A percentile compares a stretch with the other conserved stretches of the same genome.
phyloP scores from a whole-genome alignment of 2,329 filamentous ascomycete genomes.

The Ilyonectria mors-panacis region DNA sequence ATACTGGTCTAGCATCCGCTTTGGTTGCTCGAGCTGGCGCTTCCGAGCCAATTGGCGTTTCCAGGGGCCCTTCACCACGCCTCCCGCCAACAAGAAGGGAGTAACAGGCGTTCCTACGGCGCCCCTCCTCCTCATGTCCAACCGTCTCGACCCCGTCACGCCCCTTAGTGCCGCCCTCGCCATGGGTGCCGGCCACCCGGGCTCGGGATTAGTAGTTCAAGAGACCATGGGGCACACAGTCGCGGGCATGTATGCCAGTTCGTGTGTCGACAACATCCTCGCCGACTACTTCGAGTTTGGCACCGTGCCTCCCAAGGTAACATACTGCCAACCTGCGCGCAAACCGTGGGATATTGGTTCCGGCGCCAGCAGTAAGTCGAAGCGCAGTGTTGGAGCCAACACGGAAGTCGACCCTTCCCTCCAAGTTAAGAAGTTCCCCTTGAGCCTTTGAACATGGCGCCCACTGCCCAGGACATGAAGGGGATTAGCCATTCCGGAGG shows the following conservation, averaged over 20 bases:
- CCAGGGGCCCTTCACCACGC: background rate
- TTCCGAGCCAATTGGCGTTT: background rate
- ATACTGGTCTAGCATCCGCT: background rate
- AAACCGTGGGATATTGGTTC: background rate
- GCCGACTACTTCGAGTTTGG: conserved; percentile 6
- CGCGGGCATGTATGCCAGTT: background rate
- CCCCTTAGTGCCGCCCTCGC: background rate
- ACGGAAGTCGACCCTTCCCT: background rate
- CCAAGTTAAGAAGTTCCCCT: background rate
- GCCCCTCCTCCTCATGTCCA: background rate
- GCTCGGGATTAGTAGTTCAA: background rate
- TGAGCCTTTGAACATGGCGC: background rate
- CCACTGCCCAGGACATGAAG: too few species aligned
- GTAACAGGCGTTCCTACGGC: background rate
- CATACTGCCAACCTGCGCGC: background rate
- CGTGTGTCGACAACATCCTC: background rate
- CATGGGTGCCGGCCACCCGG: conserved; percentile 3
- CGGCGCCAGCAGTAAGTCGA: background rate
- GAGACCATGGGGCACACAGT: conserved; percentile 3
- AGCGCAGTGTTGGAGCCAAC: background rate
- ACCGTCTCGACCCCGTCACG: conserved; percentile 6
- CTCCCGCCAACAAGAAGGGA: background rate
- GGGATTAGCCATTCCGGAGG: too few species aligned
- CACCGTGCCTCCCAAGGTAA: background rate
- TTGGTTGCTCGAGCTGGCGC: conserved; percentile 5